These are phyloP conservation scores for Diddensiella santjacobensis DNA, from an alignment of 805 yeast species.

Conservation along the genomic window DNA sequence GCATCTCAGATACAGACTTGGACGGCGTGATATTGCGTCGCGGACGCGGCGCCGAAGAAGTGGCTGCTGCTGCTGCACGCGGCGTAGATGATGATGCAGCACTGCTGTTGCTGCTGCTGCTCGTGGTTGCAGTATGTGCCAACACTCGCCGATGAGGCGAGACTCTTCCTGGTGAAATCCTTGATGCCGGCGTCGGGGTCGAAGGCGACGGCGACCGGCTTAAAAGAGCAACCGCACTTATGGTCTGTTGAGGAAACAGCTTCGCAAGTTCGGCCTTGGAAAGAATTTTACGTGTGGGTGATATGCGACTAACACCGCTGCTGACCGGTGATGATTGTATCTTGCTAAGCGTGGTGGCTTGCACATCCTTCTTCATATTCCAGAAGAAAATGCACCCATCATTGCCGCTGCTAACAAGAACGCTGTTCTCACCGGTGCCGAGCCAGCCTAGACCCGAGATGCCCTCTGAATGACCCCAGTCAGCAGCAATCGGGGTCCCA, in stretches of 20 bases:
- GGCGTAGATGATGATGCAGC: constrained; percentile 4
- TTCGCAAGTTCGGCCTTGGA: constrained; percentile 22
- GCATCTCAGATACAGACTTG: constrained; percentile 10
- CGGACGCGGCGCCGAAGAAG: background rate
- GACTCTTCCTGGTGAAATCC: background rate
- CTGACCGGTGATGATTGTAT: constrained; percentile 6
- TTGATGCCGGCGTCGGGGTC: background rate
- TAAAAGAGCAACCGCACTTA: background rate
- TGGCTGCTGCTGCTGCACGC: background rate
- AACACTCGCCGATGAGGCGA: constrained; percentile 1
- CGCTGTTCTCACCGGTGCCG: constrained; percentile 4
- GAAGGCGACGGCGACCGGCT: constrained; percentile 4
- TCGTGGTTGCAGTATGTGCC: background rate
- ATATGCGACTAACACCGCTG: background rate
- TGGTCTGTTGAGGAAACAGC: constrained; percentile 13
- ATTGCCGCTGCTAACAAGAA: constrained; percentile 23
- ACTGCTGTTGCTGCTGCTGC: background rate
- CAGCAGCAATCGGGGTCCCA: constrained; percentile 47
- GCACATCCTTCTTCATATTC: constrained; percentile 8
- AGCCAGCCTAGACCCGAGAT: constrained; percentile 41
- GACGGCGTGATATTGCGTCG: constrained; percentile 12
- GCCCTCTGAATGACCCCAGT: constrained; percentile 60
- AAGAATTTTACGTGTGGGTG: constrained; percentile 23
- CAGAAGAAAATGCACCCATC: constrained; percentile 30
- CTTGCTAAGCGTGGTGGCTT: constrained; percentile 1